Conservation (phyloP, 2,329 filamentous ascomycete genomes). For the Trichoderma atroviride region DNA sequence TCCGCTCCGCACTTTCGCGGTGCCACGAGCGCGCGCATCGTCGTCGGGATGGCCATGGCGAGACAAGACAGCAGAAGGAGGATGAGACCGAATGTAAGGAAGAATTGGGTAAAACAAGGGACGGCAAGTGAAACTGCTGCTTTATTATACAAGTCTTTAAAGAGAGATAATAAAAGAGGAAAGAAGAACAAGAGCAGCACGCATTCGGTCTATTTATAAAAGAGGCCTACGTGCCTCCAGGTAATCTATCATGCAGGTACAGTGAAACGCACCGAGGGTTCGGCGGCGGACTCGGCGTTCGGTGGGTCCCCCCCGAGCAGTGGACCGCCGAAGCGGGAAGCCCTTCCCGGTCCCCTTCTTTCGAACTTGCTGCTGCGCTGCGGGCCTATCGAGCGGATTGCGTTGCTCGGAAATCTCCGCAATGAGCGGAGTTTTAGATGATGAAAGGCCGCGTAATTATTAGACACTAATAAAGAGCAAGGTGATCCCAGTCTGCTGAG, state of each 20-base stretch:
- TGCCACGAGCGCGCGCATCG: constrained; percentile 50
- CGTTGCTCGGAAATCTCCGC: neutral
- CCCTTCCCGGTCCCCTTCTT: neutral
- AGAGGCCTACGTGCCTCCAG: neutral
- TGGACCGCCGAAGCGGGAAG: constrained; percentile 13
- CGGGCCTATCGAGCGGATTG: neutral
- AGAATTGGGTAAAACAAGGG: neutral
- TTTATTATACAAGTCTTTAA: neutral
- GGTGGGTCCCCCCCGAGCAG: constrained; percentile 18
- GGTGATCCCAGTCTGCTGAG: neutral
- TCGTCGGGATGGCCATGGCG: constrained; percentile 41
- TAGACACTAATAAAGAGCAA: neutral
- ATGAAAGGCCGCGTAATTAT: neutral
- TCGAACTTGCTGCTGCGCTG: neutral
- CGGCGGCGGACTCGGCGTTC: constrained; percentile 23
- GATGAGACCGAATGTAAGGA: neutral
- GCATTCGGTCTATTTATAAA: neutral
- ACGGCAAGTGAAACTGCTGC: neutral
- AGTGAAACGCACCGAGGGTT: neutral
- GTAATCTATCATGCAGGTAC: neutral
- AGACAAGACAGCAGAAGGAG: neutral
- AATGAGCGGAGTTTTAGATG: neutral
- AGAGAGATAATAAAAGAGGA: neutral
- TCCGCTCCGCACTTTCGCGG: constrained; percentile 44
- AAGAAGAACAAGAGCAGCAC: neutral